phyloP scores from a whole-genome alignment of 202 grass and related monocot genomes.

The Panicum hallii region DNA sequence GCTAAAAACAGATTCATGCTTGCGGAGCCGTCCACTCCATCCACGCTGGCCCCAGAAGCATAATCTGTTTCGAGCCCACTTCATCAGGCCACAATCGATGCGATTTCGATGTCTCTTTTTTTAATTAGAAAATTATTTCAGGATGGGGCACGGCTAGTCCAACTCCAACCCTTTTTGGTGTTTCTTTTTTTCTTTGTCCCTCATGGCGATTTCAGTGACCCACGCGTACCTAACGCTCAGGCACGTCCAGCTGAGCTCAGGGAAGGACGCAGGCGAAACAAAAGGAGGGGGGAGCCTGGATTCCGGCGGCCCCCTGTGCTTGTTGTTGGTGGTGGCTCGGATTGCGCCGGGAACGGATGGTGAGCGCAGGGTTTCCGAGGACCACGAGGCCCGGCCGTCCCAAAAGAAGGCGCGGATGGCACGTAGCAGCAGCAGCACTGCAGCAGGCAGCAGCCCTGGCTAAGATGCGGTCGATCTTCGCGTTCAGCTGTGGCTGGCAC shows the following conservation, averaged over 20 bases:
- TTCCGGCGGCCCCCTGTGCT: constrained; percentile 20
- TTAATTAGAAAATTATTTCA: background rate
- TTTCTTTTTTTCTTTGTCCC: background rate
- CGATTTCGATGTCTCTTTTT: background rate
- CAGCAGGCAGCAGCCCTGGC: background rate
- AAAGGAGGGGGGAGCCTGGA: background rate
- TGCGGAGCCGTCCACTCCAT: background rate
- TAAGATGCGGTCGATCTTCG: background rate
- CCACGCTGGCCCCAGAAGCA: constrained; percentile 1
- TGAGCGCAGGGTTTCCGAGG: constrained; percentile 29
- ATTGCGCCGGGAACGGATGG: constrained; percentile 10
- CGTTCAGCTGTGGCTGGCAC: background rate
- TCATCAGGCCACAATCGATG: constrained; percentile 24
- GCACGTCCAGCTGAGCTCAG: background rate
- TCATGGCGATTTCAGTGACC: background rate
- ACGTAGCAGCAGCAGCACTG: constrained; percentile 29
- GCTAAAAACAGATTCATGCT: constrained; percentile 21
- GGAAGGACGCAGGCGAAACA: background rate
- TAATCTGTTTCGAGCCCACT: constrained; percentile 11
- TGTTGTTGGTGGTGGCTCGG: constrained; percentile 13
- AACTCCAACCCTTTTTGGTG: background rate
- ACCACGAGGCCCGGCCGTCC: background rate
- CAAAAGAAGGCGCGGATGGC: background rate
- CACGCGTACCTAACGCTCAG: constrained; percentile 11
- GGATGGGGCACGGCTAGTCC: background rate